Percentiles rank a stretch among this genome's conserved stretches.
Conservation (phyloP, 2,329 filamentous ascomycete genomes). For the Exophiala dermatitidis region DNA sequence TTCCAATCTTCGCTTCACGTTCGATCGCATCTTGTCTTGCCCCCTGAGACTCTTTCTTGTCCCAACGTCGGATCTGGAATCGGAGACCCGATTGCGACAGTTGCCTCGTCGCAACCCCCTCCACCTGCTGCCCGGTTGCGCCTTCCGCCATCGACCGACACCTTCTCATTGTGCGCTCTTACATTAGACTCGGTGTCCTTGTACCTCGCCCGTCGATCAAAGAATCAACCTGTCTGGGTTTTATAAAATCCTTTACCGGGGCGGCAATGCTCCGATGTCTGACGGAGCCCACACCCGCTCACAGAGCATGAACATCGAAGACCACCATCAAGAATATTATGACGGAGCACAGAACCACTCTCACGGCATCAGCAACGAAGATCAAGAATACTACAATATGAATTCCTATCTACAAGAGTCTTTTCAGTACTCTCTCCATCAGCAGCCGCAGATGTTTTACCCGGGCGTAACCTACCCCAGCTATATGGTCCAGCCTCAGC, state of each 20-base stretch:
- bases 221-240: too few species aligned
- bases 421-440: slow-evolving; percentile 17
- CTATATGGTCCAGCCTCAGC: slow-evolving; percentile 16
- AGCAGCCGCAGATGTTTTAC: slow-evolving; percentile 23
- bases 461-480: slow-evolving; percentile 11
- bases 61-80: background rate
- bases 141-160: background rate
- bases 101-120: background rate
- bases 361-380: background rate
- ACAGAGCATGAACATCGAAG: background rate
- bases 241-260: background rate
- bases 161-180: background rate
- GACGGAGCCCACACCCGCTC: background rate
- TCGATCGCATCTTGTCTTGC: slow-evolving; percentile 1
- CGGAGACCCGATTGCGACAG: background rate
- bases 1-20: background rate
- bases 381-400: background rate
- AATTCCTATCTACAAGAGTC: slow-evolving; percentile 17
- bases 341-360: background rate
- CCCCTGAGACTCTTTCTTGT: background rate
- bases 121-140: background rate
- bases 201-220: too few species aligned
- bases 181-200: background rate
- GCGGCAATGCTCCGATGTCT: slow-evolving; percentile 1
- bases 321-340: background rate